Evolutionary conservation across 2,329 filamentous ascomycete species (phyloP), one percentile per base, ranked within the genome.

Genomic region (Penicillium sp.): DNA sequence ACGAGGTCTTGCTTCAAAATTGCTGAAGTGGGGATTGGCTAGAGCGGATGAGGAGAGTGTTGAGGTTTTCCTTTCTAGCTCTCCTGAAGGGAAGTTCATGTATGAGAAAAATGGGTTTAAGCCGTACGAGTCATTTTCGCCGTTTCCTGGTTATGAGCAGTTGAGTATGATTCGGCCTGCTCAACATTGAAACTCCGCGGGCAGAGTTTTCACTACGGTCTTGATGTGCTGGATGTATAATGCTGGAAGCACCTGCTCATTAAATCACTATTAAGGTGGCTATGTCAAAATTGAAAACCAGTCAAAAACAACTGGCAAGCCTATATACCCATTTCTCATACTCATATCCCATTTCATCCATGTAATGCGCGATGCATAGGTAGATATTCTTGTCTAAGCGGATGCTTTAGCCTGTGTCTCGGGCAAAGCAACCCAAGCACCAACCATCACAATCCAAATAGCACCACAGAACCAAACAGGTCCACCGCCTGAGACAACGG

Each of bases 81-180:
- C 73, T 3, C 61, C 65, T 14, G 64, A 52, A 5, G 77, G 70
- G 2, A 72, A 70, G 49, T 57, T 61, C 1, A 24, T 80, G 33
- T 79, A 80, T 58, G 51, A 68, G 56, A 77, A 68, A 43, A 66
- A 68, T 52, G 75, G 76, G 5, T 80, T 79, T 59, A 62, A 64
- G 24, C 63, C 70, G 11, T 27, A 61, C 35, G 48, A 52, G 24
- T 39, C 53, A 2, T 61, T 62, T 46, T 55, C 48, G 13, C 64
- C 63, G 2, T 61, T 52, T 37, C 55, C 60, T n/a, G 62, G 33
- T 0, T 59, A 65, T 16, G 41, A 48, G 39, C 60, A 66, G 35
- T 27, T 57, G 5, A 45, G 50, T 27, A 66, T 67, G 64, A 52
- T 67, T 49, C 62, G 64, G 1, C 52, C 63, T 8, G 53, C 52